Conservation (phyloP, 768 basidiomycete species). For the Hortiboletus flavorubellus region DNA sequence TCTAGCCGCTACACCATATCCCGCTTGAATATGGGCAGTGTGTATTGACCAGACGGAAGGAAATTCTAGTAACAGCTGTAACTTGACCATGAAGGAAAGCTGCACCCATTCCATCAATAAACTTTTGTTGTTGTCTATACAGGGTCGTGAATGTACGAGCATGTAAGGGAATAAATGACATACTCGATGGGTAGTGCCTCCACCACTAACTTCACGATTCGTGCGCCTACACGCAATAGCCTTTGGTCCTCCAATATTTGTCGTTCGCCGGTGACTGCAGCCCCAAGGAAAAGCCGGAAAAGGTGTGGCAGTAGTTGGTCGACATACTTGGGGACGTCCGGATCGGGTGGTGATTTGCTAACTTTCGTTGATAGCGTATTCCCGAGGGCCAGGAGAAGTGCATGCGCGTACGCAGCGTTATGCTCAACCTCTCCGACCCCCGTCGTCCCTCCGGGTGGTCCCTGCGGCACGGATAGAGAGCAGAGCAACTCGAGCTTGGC, state of each 20-base stretch:
- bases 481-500: conserved; percentile 76
- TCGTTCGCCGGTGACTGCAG: conserved; percentile 29
- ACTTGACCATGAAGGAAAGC: conserved; percentile 46
- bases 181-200: conserved; percentile 64
- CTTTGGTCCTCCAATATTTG: conserved; percentile 37
- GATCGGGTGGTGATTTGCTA: conserved; percentile 43
- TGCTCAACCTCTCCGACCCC: conserved; percentile 49
- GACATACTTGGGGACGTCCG: conserved; percentile 77
- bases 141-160: neutral
- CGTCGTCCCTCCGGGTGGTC: neutral
- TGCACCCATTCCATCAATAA: conserved; percentile 40
- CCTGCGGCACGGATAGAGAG: conserved; percentile 25
- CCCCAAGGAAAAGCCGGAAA: conserved; percentile 58
- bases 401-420: conserved; percentile 79
- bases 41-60: conserved; percentile 15
- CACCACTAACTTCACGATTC: conserved; percentile 64
- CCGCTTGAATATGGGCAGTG: too few species aligned
- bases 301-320: conserved; percentile 72
- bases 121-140: conserved; percentile 56
- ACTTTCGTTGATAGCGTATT: conserved; percentile 57
- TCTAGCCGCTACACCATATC: too few species aligned
- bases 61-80: conserved; percentile 46
- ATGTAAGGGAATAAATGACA: conserved; percentile 32
- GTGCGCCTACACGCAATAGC: conserved; percentile 44
- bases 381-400: conserved; percentile 68